phyloP scores from a whole-genome alignment of 2,329 filamentous ascomycete species.

The Zymoseptoria brevis region DNA sequence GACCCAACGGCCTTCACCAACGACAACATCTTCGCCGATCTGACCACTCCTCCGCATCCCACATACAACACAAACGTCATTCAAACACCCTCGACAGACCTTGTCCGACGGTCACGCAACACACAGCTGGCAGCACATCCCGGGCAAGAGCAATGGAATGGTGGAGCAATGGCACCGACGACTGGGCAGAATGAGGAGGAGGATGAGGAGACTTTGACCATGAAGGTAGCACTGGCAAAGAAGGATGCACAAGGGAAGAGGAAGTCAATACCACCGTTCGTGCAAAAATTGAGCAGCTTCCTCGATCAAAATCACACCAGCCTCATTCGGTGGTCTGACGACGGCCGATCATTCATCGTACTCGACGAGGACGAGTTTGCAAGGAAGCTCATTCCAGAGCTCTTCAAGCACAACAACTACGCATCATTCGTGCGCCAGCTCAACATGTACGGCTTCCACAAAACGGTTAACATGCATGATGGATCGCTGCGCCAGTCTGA shows the following conservation, averaged over 20 bases:
- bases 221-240: constrained; percentile 72
- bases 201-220: constrained; percentile 66
- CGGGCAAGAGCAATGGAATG: constrained; percentile 35
- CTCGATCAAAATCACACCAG: constrained; percentile 90
- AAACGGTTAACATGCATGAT: constrained; percentile 70
- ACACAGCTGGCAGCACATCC: constrained; percentile 33
- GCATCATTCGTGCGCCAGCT: constrained; percentile 96
- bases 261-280: constrained; percentile 95
- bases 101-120: constrained; percentile 40
- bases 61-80: constrained; percentile 16
- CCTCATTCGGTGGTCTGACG: constrained; percentile 92
- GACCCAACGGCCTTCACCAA: constrained; percentile 33
- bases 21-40: constrained; percentile 23
- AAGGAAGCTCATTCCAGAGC: constrained; percentile 62
- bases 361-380: constrained; percentile 89
- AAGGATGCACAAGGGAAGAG: constrained; percentile 80
- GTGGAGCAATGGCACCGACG: constrained; percentile 31
- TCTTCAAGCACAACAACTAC: constrained; percentile 98
- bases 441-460: constrained; percentile 99
- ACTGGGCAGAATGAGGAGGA: constrained; percentile 47
- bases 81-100: constrained; percentile 32
- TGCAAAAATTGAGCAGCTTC: constrained; percentile 96
- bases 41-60: constrained; percentile 22
- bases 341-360: constrained; percentile 93
- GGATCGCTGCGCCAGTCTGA: constrained; percentile 97